phyloP scores from a whole-genome alignment of 2,329 filamentous ascomycete genomes.

The Pseudocercospora cruenta region DNA sequence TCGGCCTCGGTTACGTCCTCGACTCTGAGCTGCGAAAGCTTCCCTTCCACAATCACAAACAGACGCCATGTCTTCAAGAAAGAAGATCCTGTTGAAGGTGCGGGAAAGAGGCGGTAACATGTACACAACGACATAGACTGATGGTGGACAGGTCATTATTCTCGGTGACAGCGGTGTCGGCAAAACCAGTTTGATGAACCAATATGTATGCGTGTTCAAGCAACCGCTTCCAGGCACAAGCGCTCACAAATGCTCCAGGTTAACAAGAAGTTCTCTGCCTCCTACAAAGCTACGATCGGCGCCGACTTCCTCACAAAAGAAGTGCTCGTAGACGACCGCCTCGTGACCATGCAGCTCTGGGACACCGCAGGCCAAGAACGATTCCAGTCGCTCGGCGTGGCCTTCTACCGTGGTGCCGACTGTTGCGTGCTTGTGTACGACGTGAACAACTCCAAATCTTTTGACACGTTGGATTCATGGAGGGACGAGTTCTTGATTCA shows the following conservation, averaged over 20 bases:
- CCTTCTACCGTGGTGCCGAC: slow-evolving; percentile 96
- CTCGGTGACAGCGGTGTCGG: slow-evolving; percentile 98
- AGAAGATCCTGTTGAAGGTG: slow-evolving; percentile 46
- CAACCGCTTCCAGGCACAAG: neutral
- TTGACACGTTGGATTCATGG: slow-evolving; percentile 98
- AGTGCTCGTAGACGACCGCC: slow-evolving; percentile 92
- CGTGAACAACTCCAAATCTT: slow-evolving; percentile 99
- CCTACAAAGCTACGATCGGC: slow-evolving; percentile 99
- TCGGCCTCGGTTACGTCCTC: slow-evolving; percentile 8
- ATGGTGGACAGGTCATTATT: slow-evolving; percentile 80
- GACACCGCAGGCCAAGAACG: slow-evolving; percentile 96
- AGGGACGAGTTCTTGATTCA: slow-evolving; percentile 97
- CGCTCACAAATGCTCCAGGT: slow-evolving; percentile 61
- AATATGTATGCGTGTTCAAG: slow-evolving; percentile 78
- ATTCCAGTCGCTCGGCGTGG: slow-evolving; percentile 95
- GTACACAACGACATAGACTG: slow-evolving; percentile 11
- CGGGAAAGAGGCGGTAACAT: neutral
- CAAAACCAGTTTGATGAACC: slow-evolving; percentile 99
- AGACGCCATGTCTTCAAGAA: slow-evolving; percentile 41
- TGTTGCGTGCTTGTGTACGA: slow-evolving; percentile 98
- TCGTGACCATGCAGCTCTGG: slow-evolving; percentile 99
- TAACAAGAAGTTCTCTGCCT: slow-evolving; percentile 99
- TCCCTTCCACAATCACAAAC: neutral
- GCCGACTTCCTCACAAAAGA: slow-evolving; percentile 98
- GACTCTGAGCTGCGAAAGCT: slow-evolving; percentile 4